Percentiles rank a stretch among this genome's conserved stretches.
Conservation (phyloP, 108 stramenopile species). For the Nannochloropsis granulata region DNA sequence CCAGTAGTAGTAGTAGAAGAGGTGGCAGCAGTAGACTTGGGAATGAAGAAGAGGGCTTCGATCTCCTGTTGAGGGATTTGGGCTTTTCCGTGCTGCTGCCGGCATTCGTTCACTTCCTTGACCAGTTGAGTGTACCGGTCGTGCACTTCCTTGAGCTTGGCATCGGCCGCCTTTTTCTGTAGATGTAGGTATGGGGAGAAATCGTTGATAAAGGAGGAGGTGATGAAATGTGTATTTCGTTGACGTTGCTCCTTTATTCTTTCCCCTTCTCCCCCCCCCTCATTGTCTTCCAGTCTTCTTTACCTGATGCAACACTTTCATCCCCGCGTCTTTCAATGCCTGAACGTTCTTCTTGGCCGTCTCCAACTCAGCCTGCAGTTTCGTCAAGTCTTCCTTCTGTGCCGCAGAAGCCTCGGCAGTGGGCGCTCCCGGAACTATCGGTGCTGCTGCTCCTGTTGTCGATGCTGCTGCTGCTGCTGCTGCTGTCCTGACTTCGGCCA, state of each 20-base stretch:
- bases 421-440: not conserved
- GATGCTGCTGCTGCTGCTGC: not conserved
- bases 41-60: not conserved
- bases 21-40: not conserved
- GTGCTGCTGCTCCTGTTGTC: not conserved
- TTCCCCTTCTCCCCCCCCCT: not conserved
- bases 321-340: not conserved
- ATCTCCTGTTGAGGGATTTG: not conserved
- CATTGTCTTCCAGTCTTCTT: not conserved
- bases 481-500: not conserved
- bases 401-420: not conserved
- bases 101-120: not conserved
- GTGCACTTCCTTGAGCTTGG: not conserved
- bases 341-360: not conserved
- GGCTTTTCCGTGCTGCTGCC: not conserved
- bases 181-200: not conserved
- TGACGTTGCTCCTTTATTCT: not conserved
- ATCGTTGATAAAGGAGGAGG: too few relatives aligned
- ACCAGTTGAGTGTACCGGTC: not conserved
- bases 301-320: not conserved
- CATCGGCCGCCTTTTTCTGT: not conserved
- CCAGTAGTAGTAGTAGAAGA: not conserved
- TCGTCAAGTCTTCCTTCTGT: not conserved
- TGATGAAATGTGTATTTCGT: not conserved
- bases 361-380: not conserved